Percentiles rank a stretch among this genome's conserved stretches.
phyloP scores from a whole-genome alignment of 1,284 basidiomycete genomes.

The Boletus semigastroideus region DNA sequence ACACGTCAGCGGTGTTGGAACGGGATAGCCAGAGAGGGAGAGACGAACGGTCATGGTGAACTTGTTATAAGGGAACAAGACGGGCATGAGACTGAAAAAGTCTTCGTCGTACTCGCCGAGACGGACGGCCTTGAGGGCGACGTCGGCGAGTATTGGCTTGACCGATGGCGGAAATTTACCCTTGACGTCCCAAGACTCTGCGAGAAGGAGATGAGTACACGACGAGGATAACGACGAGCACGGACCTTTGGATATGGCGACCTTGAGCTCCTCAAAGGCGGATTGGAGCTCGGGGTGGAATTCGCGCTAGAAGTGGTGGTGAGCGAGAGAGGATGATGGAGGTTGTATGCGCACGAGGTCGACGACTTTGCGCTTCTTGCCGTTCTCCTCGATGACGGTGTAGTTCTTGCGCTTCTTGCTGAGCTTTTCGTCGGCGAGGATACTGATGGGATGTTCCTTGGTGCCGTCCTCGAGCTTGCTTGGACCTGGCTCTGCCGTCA shows the following conservation, averaged over 20 bases:
- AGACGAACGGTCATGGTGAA: slow-evolving; percentile 77
- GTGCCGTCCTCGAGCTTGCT: slow-evolving; percentile 42
- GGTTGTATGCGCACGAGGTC: slow-evolving; percentile 49
- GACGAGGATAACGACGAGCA: not conserved
- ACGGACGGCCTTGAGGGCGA: slow-evolving; percentile 78
- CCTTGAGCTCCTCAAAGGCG: slow-evolving; percentile 62
- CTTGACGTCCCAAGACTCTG: slow-evolving; percentile 72
- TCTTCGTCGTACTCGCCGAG: slow-evolving; percentile 89
- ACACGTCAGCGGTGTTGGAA: slow-evolving; percentile 7
- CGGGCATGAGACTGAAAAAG: slow-evolving; percentile 88
- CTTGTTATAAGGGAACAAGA: slow-evolving; percentile 89
- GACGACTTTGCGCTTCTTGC: slow-evolving; percentile 69
- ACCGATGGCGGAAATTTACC: slow-evolving; percentile 86
- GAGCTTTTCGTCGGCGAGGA: slow-evolving; percentile 32
- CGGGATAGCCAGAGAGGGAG: not conserved
- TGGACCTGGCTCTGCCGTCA: slow-evolving; percentile 13
- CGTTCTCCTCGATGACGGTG: slow-evolving; percentile 46
- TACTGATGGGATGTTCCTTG: slow-evolving; percentile 54
- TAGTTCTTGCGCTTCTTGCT: slow-evolving; percentile 54
- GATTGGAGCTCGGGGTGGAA: slow-evolving; percentile 71
- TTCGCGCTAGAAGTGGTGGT: slow-evolving; percentile 38
- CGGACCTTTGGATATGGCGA: slow-evolving; percentile 57
- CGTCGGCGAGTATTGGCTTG: slow-evolving; percentile 69
- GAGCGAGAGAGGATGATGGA: not conserved
- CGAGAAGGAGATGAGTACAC: not conserved